Conservation (phyloP, 306 rosid species). For the Corylus heterophylla region DNA sequence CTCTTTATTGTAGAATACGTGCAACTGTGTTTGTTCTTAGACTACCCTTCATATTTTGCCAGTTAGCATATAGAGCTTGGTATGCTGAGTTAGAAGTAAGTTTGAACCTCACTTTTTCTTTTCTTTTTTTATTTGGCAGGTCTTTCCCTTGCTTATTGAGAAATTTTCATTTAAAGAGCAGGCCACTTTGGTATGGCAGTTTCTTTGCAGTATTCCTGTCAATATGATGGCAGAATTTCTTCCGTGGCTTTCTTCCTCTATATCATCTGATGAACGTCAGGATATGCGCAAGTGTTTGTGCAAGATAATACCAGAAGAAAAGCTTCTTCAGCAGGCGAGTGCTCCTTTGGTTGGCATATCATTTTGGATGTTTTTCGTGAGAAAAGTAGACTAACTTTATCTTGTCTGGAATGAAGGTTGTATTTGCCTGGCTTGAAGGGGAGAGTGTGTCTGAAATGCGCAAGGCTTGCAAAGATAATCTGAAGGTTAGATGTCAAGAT, state of each 20-base stretch:
- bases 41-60: neutral
- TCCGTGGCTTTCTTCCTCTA: constrained; percentile 29
- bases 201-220: constrained; percentile 38
- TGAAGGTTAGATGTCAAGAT: constrained; percentile 27
- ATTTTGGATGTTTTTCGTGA: constrained; percentile 9
- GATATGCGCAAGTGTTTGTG: constrained; percentile 30
- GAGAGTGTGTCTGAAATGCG: constrained; percentile 15
- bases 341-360: neutral
- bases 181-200: constrained; percentile 36
- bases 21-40: neutral
- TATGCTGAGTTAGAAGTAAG: neutral
- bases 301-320: constrained; percentile 31
- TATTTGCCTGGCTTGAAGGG: constrained; percentile 35
- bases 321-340: constrained; percentile 33
- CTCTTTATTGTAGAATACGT: neutral
- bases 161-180: constrained; percentile 38
- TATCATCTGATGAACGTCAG: constrained; percentile 28
- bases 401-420: constrained; percentile 26
- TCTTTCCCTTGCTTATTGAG: constrained; percentile 36
- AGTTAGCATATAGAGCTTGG: neutral
- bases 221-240: constrained; percentile 37
- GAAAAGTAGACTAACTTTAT: constrained; percentile 12
- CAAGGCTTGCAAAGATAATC: constrained; percentile 18
- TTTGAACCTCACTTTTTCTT: constrained; percentile 13
- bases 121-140: constrained; percentile 26